These are phyloP conservation scores for Leccinum incarnatum DNA, from an alignment of 768 basidiomycete species.

Conservation along the genomic window DNA sequence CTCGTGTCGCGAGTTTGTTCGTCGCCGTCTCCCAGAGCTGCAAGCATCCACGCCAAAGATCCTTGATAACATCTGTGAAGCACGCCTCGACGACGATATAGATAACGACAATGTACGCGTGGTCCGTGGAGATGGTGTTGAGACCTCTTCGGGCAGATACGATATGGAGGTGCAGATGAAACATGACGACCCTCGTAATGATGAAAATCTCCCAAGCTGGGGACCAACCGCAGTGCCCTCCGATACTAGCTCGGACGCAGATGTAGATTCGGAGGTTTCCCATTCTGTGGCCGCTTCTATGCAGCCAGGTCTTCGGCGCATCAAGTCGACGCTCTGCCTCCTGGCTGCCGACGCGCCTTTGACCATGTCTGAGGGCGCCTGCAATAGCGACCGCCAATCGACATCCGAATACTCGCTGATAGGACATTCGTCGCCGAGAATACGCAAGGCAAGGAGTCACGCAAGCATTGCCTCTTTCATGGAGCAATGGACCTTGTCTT, in stretches of 20 bases:
- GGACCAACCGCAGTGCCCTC: constrained; percentile 24
- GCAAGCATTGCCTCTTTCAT: constrained; percentile 58
- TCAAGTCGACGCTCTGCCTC: constrained; percentile 32
- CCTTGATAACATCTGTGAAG: constrained; percentile 55
- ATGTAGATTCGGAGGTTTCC: constrained; percentile 4
- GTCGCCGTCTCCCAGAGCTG: constrained; percentile 51
- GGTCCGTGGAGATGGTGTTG: constrained; percentile 73
- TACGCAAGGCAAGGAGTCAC: constrained; percentile 49
- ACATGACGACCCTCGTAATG: constrained; percentile 22
- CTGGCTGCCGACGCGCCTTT: constrained; percentile 20
- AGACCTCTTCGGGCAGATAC: constrained; percentile 41
- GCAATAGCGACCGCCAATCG: constrained; percentile 3
- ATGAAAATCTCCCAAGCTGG: constrained; percentile 55
- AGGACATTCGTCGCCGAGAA: constrained; percentile 45
- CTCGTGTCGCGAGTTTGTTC: constrained; percentile 70
- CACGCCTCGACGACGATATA: constrained; percentile 65
- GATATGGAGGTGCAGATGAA: constrained; percentile 40
- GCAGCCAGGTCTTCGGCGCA: constrained; percentile 24
- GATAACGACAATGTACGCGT: constrained; percentile 62
- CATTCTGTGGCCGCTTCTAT: constrained; percentile 7
- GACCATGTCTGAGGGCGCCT: constrained; percentile 9
- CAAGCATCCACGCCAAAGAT: constrained; percentile 50
- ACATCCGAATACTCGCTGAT: constrained; percentile 27
- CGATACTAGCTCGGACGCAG: constrained; percentile 1
- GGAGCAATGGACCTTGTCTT: constrained; percentile 57